Evolutionary conservation across 176 grass and related monocot genomes (phyloP), one percentile per base, ranked within the genome.

Genomic region (Lolium rigidum): DNA sequence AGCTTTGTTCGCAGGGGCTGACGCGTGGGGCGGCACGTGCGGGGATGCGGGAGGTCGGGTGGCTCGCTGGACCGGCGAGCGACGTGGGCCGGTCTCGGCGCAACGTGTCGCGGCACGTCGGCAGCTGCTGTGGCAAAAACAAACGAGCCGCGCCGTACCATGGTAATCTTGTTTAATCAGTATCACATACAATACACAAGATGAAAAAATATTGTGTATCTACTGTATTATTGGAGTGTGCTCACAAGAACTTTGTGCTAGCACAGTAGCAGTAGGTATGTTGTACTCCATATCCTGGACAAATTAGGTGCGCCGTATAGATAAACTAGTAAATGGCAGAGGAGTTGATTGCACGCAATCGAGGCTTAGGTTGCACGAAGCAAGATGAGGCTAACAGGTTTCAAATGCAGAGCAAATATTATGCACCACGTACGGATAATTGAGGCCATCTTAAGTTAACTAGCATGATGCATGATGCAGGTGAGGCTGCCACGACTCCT

Each of bases 271-370:
- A 41, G 5, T 41, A 41, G 39, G 28, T 31, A 31, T 31, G 28
- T 31, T 31, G 28, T 31, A 31, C 28, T 31, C 28, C 51, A 77
- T 58, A 37, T 24, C 20, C 57, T 25, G 15, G 22, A 43, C 54
- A 60, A 9, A 58, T 41, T 16, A 61, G 20, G 51, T 38, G 77
- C 3, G 24, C 8, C 11, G 24, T 75, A 24, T 24, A 65, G 28
- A 31, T n/a, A n/a, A n/a, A n/a, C n/a, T n/a, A n/a, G n/a, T 31
- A 31, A 31, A 22, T 77, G 61, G 22, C 17, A 1, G 38, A 21
- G 72, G 79, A 69, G 80, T 88, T 60, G 86, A 88, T 70, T 49
- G 80, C 80, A 83, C 86, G 80, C 86, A 44, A 76, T 9, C 2
- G 35, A 48, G 31, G 44, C 59, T 31, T 18, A 15, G 44, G 25